Evolutionary conservation across 2,329 filamentous ascomycete genomes (phyloP), one percentile per base, ranked within the genome.

Genomic region (Alternaria metachromatica): DNA sequence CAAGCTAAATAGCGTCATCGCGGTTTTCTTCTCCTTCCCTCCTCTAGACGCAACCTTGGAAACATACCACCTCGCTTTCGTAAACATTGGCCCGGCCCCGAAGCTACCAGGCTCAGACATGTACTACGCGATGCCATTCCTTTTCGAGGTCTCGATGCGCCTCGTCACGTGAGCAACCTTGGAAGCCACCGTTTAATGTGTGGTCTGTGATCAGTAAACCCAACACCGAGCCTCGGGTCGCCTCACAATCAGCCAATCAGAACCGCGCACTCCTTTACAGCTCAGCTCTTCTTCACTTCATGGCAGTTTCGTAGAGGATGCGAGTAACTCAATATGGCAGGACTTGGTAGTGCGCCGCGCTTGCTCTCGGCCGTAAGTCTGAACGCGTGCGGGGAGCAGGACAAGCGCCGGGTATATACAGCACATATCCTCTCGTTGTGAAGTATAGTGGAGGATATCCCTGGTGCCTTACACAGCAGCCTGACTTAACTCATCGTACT

Each of bases 181-280:
- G 28, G 28, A 30, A 28, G 26, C 48, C 26, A 51, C 48, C 20
- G 26, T 28, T 51, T 33, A 28, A 51, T 18, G 8, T 18, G 3
- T 15, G 48, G 9, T 51, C 10, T 13, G 30, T 58, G 54, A 62
- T 57, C 59, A 62, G 54, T 58, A 60, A 60, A 56, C 58, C 49
- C 28, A 15, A 49, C 6, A 37, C 12, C 15, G 26, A 25, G 6
- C 53, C 37, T 60, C 56, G 56, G 53, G 44, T 23, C 26, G 18
- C 44, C 2, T 11, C 3, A 10, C 33, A n/a, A 21, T n/a, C 21
- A 54, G 23, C 50, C 50, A 41, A 60, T 56, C 41, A 41, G 20
- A 6, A 33, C 30, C 3, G 21, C 25, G 21, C 41, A n/a, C 6
- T 21, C 12, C 21, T 13, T 15, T 15, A 5, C 9, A 50, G 20